Evolutionary conservation across 441 rosid genomes (phyloP), one percentile per base, ranked within the genome.

Genomic region (Jatropha multifida): DNA sequence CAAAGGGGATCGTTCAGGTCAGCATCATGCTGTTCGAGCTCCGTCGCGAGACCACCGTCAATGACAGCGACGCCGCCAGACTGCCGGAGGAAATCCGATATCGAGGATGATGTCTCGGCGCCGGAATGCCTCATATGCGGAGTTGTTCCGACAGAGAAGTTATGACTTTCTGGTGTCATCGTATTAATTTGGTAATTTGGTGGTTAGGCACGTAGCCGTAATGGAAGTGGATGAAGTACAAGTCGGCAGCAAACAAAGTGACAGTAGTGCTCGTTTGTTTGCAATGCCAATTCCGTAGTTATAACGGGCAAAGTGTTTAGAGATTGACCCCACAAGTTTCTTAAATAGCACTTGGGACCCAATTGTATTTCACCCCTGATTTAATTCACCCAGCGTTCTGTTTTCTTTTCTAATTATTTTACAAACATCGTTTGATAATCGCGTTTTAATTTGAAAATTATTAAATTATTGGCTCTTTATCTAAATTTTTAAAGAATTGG

Each of bases 1-100:
- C 97, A 92, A 65, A 94, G 94, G 26, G 97, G 98, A 78, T 94
- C 98, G 73, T 89, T 92, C 80, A 94, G 96, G 86, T 90, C 93
- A 44, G 98, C 98, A 18, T 93, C 96, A 72, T 87, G 92, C 15
- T 89, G 77, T 83, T 94, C 96, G 74, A 94, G 90, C 86, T 89
- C 97, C 78, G 98, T 94, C 4, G 98, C 98, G 17, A 94, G 85
- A 23, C 98, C 98, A 2, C 98, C 97, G 80, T 92, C 98, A 51
- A 94, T 82, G 13, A 92, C 79, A 37, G 93, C 96, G 56, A 66
- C 71, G 15, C 97, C 96, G 14, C 94, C 94, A 1, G 86, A 76
- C 78, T 90, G 79, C 42, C 75, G 83, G 38, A 94, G 86, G 83
- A 88, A 90, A n/a, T 90, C 92, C 42, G 69, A 77, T 87, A 89